A percentile compares a stretch with the other conserved stretches of the same genome.
phyloP scores from a whole-genome alignment of 169 alveolate species.

The Amoebophrya sp. region DNA sequence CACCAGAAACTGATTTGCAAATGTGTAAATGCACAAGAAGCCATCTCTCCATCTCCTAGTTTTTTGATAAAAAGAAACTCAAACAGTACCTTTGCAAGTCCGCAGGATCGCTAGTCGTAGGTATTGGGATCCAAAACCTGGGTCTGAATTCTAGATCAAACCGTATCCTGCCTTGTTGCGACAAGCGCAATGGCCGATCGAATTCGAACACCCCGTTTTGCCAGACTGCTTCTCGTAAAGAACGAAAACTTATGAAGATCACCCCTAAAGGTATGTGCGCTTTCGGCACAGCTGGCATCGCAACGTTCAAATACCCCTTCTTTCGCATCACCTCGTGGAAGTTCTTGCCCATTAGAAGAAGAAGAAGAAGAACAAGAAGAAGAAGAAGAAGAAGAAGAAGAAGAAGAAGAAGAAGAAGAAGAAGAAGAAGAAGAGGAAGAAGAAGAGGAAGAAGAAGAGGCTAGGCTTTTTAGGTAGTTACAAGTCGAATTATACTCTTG shows the following conservation, averaged over 20 bases:
- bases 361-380: too few relatives aligned
- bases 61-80: too few relatives aligned
- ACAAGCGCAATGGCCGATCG: neutral
- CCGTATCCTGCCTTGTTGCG: neutral
- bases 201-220: neutral
- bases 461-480: too few relatives aligned
- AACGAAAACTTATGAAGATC: neutral
- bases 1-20: too few relatives aligned
- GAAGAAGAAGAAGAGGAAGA: too few relatives aligned
- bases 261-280: neutral
- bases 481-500: too few relatives aligned
- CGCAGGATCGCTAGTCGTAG: neutral
- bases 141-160: neutral
- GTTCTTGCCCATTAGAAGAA: too few relatives aligned
- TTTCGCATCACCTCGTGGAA: neutral
- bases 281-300: neutral
- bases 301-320: neutral
- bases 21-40: too few relatives aligned
- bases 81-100: neutral
- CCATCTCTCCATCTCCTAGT: too few relatives aligned
- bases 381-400: too few relatives aligned
- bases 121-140: neutral
- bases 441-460: too few relatives aligned
- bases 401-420: too few relatives aligned
- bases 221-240: neutral